Base-by-base conservation (phyloP, 169 alveolate genomes). In the Plasmodium chabaudi region DNA sequence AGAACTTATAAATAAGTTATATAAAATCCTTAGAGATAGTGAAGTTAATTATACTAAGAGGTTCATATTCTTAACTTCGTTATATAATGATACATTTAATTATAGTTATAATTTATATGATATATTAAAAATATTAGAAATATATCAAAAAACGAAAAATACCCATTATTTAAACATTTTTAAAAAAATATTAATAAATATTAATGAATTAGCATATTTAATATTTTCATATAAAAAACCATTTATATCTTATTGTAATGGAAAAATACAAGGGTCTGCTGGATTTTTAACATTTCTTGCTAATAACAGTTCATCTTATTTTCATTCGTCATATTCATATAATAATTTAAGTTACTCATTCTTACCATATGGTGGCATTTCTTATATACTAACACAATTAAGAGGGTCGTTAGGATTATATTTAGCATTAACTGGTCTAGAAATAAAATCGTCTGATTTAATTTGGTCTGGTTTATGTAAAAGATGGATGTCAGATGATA, bases 331-430 rank as follows among this genome's bases (percentile, higher is more conserved):
- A 10, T 51, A 19, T 73, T 53, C 86, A 27, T 47, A 56, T 44
- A 68, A 51, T 27, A 51, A 72, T 44, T 59, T 71, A 82, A 88
- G 77, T 13, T 64, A 60, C 46, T 93, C 94, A 10, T 60, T 87
- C 10, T 92, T 92, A 44, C 92, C 92, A 0, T 67, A 88, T 71
- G 95, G 95, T 15, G 96, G 96, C 9, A 92, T 87, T 39, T 82
- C 93, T 17, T 94, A 59, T 55, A 23, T 91, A 12, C 86, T 93
- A 25, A 92, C 94, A n/a, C 75, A 87, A 88, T 47, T 93, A 55
- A 60, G 94, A 42, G 95, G 94, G 10, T 91, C 93, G 51, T 63
- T 94, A 82, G 96, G 96, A 7, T 91, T 92, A 47, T 94, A 94
- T 56, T 70, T 94, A 39, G 86, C 91, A 84, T 75, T 94, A 69